These are phyloP conservation scores for Brassica napus DNA, from an alignment of 345 rosid genomes.

Conservation along the genomic window DNA sequence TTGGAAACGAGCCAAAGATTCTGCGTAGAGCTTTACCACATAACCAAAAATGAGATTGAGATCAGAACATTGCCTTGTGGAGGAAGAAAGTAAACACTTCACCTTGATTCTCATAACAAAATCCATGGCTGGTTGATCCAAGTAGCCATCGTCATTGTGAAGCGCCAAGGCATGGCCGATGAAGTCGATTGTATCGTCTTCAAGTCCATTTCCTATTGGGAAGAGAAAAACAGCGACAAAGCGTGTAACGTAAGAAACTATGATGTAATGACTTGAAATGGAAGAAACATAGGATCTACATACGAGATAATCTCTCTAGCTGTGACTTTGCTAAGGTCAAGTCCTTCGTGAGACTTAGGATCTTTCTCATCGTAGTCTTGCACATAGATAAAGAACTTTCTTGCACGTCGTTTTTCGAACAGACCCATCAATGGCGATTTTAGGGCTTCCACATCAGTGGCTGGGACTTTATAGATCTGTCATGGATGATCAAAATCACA, in stretches of 20 bases:
- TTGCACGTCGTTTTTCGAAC: constrained; percentile 87
- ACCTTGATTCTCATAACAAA: constrained; percentile 91
- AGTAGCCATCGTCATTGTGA: constrained; percentile 65
- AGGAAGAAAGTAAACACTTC: not conserved
- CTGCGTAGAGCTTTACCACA: constrained; percentile 74
- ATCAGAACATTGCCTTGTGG: not conserved
- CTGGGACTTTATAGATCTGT: constrained; percentile 87
- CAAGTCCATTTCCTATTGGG: constrained; percentile 71
- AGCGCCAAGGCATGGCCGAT: constrained; percentile 95
- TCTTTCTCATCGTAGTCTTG: constrained; percentile 87
- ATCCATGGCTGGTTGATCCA: constrained; percentile 76
- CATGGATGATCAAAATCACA: not conserved
- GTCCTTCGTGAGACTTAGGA: constrained; percentile 89
- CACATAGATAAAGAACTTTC: constrained; percentile 92
- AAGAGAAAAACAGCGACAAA: not conserved
- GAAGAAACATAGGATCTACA: not conserved
- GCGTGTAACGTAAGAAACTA: constrained; percentile 19
- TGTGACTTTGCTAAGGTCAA: constrained; percentile 78
- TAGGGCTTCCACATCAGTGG: constrained; percentile 86
- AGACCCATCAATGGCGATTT: constrained; percentile 89
- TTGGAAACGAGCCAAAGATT: constrained; percentile 88
- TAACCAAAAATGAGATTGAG: not conserved
- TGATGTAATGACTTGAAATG: not conserved
- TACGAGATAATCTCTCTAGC: constrained; percentile 85
- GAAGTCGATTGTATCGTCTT: constrained; percentile 87